Percentiles rank a stretch among this genome's conserved stretches.
These are phyloP conservation scores for Parmelia sp. DNA, from an alignment of 495 filamentous ascomycete species.

Conservation along the genomic window DNA sequence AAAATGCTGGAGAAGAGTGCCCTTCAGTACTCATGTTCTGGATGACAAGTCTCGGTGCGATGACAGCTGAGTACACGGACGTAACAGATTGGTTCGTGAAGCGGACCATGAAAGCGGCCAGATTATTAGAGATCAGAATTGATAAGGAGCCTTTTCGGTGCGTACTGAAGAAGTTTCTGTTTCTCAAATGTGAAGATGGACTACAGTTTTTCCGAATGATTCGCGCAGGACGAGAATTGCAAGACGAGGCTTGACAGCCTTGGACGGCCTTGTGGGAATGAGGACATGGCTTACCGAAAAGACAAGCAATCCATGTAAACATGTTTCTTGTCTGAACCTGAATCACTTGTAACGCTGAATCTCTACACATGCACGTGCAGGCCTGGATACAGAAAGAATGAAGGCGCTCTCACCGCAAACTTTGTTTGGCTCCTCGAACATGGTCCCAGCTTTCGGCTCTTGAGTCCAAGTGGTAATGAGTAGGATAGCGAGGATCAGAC, in stretches of 20 bases:
- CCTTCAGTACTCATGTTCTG: not conserved
- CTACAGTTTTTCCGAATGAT: not conserved
- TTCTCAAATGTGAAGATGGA: not conserved
- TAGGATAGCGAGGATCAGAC: not conserved
- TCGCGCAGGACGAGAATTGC: not conserved
- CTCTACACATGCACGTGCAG: no score
- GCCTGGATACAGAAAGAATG: not conserved
- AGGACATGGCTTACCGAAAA: not conserved
- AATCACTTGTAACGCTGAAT: not conserved
- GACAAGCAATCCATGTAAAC: not conserved
- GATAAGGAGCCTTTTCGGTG: not conserved
- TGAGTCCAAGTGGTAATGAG: not conserved
- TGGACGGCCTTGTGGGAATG: not conserved
- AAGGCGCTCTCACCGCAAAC: not conserved
- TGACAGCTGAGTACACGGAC: constrained; percentile 2
- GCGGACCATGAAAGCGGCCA: not conserved
- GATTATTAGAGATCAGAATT: not conserved
- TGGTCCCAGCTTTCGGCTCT: not conserved
- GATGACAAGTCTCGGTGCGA: constrained; percentile 3
- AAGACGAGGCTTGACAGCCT: not conserved
- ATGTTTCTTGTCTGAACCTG: not conserved
- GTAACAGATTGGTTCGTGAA: constrained; percentile 1
- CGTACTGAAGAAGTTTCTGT: not conserved
- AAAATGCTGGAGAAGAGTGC: not conserved
- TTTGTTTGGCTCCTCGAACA: not conserved